Base-by-base conservation (phyloP, 2,329 filamentous ascomycete species). In the Cryphonectria carpinicola region DNA sequence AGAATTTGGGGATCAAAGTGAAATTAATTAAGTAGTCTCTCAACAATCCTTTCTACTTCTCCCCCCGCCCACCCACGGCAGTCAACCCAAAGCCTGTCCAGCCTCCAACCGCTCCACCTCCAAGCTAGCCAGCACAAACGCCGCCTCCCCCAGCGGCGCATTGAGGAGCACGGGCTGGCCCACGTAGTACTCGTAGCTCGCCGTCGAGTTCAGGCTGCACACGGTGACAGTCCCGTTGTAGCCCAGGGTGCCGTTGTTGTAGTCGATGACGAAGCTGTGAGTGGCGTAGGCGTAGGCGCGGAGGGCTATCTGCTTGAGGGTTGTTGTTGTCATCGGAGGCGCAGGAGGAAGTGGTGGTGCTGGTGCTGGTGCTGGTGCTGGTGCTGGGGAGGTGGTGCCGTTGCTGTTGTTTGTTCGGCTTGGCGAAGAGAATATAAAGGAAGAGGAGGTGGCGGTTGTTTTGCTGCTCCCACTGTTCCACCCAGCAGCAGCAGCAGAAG, bases 131-230 rank as follows among this genome's bases (percentile, higher is more conserved):
- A 83, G 73, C 4, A 82, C 68, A 70, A 80, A 83, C 0, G 80
- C 78, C 1, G 78, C 79, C 37, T 79, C 79, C 6, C 81, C 81
- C 7, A 82, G 76, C 37, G 82, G 75, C 69, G 79, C 81, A 70
- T 83, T 81, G 46, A 78, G 79, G 13, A 76, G 66, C 49, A 82
- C 73, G 8, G 81, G 81, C 68, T 79, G 79, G 13, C 70, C 52
- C 22, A 79, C 73, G 56, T 83, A 83, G 72, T 83, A 83, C 76
- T 82, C 78, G 70, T 80, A 82, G 1, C 73, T 75, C 1, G 81
- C 81, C 3, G 77, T 82, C 62, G 81, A 83, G 74, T 83, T 82
- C 43, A 83, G 75, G 66, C 81, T 83, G 74, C 81, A 82, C 8
- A 82, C 81, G 0, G 78, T 67, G 4, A 83, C 81, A 0, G 81